Evolutionary conservation across 192 early-diverging fungal species (phyloP), one percentile per base, ranked within the genome.

Genomic region (Gamsiella multidivaricata): DNA sequence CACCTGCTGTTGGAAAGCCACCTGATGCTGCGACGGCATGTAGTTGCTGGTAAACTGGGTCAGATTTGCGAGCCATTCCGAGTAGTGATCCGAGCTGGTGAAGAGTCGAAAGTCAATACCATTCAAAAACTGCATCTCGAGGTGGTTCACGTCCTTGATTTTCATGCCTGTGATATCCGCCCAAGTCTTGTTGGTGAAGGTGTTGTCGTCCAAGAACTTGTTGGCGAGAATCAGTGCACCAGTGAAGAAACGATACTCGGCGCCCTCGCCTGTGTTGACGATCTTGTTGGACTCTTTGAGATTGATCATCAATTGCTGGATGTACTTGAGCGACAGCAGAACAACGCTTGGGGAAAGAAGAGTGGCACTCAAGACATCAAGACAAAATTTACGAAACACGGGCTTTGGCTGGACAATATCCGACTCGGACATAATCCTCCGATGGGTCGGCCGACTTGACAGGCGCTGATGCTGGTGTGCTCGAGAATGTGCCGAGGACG

Each of bases 141-240:
- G 91, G 29, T 93, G 88, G 56, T 91, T 91, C 26, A 96, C 80
- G 70, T 96, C 93, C 50, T 85, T 75, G 42, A 93, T 86, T 14
- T 93, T 92, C 79, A 96, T 92, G 29, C 88, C 85, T n/a, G 91
- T 92, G 15, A 96, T 90, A 70, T 93, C 90, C 15, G 91, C 87
- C 95, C 95, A 96, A 1, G 95, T 94, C 79, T 90, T 86, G 75
- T 93, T 95, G 22, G 94, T 91, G 65, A 92, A 96, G 18, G 93
- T 95, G 82, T 95, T 94, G 80, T 96, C 95, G 47, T 93, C 89
- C n/a, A 92, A 82, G 46, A 88, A 88, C 61, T 96, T 96, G 87
- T 92, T 94, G 34, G 91, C 89, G 18, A 88, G 57, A 61, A 88
- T 86, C 36, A 88, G 29, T 7, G 86, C 84, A 23, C 85, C 84